These are phyloP conservation scores for Petrea volubilis DNA, from an alignment of 257 asterid species.

Conservation along the genomic window DNA sequence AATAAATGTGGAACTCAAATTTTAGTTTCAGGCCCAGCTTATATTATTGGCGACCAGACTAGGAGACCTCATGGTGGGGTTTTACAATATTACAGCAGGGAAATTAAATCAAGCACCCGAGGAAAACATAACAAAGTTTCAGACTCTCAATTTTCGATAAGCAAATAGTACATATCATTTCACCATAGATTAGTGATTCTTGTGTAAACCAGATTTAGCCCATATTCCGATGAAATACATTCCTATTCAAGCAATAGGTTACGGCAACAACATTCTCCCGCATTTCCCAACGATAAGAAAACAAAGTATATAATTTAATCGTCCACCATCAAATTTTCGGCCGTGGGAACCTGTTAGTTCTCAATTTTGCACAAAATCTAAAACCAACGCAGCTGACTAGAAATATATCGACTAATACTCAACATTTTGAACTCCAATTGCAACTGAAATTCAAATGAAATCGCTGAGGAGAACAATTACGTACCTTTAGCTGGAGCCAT, in stretches of 20 bases:
- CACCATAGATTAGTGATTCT: neutral
- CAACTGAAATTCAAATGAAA: neutral
- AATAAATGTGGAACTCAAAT: neutral
- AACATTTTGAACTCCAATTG: neutral
- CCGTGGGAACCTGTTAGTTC: neutral
- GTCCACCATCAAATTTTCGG: neutral
- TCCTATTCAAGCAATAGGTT: neutral
- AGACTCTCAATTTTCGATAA: neutral
- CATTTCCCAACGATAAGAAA: neutral
- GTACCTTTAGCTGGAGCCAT: constrained; percentile 72
- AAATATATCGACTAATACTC: neutral
- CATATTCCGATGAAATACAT: neutral
- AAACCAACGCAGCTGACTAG: neutral
- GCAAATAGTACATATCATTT: neutral
- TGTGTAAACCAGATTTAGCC: neutral
- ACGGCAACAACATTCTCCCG: neutral
- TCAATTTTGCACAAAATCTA: neutral
- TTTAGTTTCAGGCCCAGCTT: neutral
- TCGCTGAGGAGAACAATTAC: neutral
- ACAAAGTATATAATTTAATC: too few species aligned
- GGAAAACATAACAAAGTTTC: neutral
- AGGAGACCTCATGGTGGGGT: too few species aligned
- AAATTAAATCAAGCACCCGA: neutral
- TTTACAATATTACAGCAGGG: too few species aligned
- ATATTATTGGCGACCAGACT: too few species aligned